These are phyloP conservation scores for Chondrus crispus DNA, from an alignment of 23 red algal genomes.

Conservation along the genomic window DNA sequence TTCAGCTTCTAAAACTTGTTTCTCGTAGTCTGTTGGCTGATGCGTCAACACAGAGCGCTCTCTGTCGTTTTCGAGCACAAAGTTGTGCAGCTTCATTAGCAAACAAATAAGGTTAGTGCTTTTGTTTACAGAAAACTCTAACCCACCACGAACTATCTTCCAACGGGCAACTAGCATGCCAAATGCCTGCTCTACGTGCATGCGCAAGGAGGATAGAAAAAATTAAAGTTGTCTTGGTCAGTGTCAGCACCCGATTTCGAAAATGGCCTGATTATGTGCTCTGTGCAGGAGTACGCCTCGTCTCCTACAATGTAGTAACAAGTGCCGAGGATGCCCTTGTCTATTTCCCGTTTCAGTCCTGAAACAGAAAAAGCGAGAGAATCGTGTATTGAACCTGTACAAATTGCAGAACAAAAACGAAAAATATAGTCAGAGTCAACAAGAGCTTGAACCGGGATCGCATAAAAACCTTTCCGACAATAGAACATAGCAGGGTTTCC, in stretches of 20 bases:
- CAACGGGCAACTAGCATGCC: not conserved
- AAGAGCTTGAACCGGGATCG: not conserved
- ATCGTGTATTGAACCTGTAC: slow-evolving; percentile 8
- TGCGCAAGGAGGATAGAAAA: not conserved
- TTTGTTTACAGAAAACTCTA: not conserved
- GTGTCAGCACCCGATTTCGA: not conserved
- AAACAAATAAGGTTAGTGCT: not conserved
- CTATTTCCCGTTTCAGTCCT: not conserved
- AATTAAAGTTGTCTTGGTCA: not conserved
- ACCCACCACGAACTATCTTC: not conserved
- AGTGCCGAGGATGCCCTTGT: not conserved
- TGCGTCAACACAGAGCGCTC: too few species aligned
- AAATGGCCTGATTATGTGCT: not conserved
- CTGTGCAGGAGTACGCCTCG: not conserved
- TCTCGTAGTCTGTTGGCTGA: too few species aligned
- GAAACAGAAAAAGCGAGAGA: not conserved
- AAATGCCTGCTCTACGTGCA: not conserved
- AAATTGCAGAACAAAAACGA: not conserved
- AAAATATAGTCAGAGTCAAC: not conserved
- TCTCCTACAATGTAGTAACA: slow-evolving; percentile 1
- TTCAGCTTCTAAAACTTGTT: too few species aligned
- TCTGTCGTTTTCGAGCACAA: not conserved
- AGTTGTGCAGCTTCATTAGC: not conserved
- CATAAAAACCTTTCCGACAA: slow-evolving; percentile 25
- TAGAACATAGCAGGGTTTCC: not conserved